Conservation (phyloP, 176 grass and related monocot genomes). For the Phyllostachys edulis region DNA sequence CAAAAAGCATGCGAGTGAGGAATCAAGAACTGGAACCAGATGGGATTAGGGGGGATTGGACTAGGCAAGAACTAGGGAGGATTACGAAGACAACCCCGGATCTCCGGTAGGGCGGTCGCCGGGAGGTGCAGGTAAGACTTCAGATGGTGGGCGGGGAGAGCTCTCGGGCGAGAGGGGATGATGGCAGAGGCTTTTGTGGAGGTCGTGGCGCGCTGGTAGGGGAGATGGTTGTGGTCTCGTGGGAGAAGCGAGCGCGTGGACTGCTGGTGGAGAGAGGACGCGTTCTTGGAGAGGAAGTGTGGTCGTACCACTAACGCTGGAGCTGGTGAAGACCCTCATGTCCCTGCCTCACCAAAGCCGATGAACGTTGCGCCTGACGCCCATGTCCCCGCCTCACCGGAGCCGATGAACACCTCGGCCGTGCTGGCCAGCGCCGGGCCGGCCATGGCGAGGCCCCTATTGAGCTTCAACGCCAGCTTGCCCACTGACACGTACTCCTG, state of each 20-base stretch:
- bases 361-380: too few relatives aligned
- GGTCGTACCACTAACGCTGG: too few relatives aligned
- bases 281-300: background rate
- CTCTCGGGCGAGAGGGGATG: too few relatives aligned
- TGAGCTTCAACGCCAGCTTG: too few relatives aligned
- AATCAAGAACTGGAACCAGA: background rate
- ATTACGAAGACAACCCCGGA: background rate
- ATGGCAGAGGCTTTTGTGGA: background rate
- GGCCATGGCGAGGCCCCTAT: too few relatives aligned
- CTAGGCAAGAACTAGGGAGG: background rate
- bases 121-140: background rate
- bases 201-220: background rate
- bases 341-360: too few relatives aligned
- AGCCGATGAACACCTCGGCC: too few relatives aligned
- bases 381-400: too few relatives aligned
- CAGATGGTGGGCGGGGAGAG: background rate
- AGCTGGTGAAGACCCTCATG: too few relatives aligned
- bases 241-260: slow-evolving; percentile 21
- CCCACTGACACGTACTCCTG: too few relatives aligned
- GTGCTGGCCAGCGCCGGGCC: too few relatives aligned
- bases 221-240: background rate
- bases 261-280: background rate
- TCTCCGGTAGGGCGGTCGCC: background rate
- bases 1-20: background rate
- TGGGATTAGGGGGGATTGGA: background rate